These are phyloP conservation scores for Exophiala calicioides DNA, from an alignment of 2,329 filamentous ascomycete species.

Conservation along the genomic window DNA sequence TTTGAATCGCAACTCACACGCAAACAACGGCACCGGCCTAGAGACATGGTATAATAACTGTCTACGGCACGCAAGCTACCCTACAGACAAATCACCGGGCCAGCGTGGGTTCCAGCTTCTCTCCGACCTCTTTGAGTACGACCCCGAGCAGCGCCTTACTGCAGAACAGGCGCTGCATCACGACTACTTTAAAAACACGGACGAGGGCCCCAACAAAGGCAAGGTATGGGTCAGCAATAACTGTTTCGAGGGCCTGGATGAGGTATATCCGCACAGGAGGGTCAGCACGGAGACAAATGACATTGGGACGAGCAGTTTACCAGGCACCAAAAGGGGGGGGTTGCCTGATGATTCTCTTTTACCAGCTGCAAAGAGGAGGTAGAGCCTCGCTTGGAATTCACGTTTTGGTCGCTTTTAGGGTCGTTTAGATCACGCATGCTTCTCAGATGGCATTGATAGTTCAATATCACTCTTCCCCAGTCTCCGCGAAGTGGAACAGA, in stretches of 20 bases:
- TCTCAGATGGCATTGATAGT: no score
- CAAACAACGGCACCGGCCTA: constrained; percentile 59
- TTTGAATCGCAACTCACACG: constrained; percentile 42
- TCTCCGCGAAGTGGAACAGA: background rate
- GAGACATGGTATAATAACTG: constrained; percentile 80
- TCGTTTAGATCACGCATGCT: background rate
- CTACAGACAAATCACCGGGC: constrained; percentile 61
- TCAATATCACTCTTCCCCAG: background rate
- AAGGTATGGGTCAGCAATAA: constrained; percentile 64
- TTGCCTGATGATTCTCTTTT: constrained; percentile 68
- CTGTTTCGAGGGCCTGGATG: constrained; percentile 87
- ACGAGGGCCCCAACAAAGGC: constrained; percentile 37
- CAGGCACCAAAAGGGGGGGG: constrained; percentile 86
- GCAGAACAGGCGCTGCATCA: constrained; percentile 87
- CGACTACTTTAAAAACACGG: constrained; percentile 75
- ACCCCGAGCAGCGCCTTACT: constrained; percentile 83
- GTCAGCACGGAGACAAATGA: constrained; percentile 96
- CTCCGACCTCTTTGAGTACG: constrained; percentile 82
- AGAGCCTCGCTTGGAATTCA: constrained; percentile 8
- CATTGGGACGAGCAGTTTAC: constrained; percentile 83
- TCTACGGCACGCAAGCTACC: constrained; percentile 60
- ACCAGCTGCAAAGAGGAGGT: constrained; percentile 29
- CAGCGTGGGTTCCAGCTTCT: constrained; percentile 80
- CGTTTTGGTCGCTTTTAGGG: background rate
- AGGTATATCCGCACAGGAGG: constrained; percentile 83